Base-by-base conservation (phyloP, 768 basidiomycete genomes). In the Lentinula lateritia region DNA sequence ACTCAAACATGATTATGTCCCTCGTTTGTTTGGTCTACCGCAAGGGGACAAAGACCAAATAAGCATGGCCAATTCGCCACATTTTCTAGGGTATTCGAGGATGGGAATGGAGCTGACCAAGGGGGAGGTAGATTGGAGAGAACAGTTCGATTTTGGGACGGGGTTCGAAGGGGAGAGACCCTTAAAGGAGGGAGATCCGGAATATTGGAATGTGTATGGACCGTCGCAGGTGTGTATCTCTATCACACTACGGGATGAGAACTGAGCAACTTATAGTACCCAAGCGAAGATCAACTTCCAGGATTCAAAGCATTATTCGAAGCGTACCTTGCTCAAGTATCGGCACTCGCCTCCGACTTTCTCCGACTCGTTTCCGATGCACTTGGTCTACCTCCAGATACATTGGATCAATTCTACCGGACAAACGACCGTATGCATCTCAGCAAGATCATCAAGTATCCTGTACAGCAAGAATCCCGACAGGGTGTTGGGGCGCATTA, bases 61-160 rank as follows among this genome's bases (percentile, higher is more conserved):
- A 36, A 50, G 70, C 4, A 84, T 85, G 84, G 72, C 67, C n/a
- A 80, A 84, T 63, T 81, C 78, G 0, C 78, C 77, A 28, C 80
- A 82, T 65, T 85, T 85, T 70, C 69, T 84, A 59, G 84, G 83
- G 0, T 85, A 85, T 65, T 78, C 79, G 12, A 72, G 70, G 23
- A 69, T 84, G 16, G 84, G 82, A 8, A 70, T 73, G 0, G 83
- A 85, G 66, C 67, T 76, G 58, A 83, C 84, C 34, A 81, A 78
- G 63, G 83, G 81, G 34, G 70, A 72, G 58, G 72, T 73, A 1
- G 84, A 85, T 65, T 73, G 75, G 62, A 73, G 84, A 39, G 83
- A 86, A 66, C 84, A 84, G 64, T 82, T 81, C 63, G 83, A 85
- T 63, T 75, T 84, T 62, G 84, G 75, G 13, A 84, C 81, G 15